Percentiles rank a stretch among this genome's conserved stretches.
These are phyloP conservation scores for Ustilago bromivora DNA, from an alignment of 1,284 basidiomycete genomes.

Conservation along the genomic window DNA sequence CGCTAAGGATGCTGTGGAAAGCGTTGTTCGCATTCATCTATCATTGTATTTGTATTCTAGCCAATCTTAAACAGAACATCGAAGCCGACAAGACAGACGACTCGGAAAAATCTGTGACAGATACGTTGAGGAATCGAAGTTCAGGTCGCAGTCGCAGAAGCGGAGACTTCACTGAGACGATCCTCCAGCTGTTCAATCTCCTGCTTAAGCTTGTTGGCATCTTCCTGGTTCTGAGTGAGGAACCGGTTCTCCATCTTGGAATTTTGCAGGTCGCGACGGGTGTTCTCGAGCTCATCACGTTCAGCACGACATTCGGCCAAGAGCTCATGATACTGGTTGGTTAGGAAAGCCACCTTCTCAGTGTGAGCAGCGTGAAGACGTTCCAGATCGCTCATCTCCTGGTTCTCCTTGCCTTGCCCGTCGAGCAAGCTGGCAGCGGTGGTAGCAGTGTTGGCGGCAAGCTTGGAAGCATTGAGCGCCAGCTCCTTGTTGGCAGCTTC, in stretches of 20 bases:
- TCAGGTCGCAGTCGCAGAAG: conserved; percentile 17
- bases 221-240: conserved; percentile 38
- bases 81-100: not conserved
- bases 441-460: conserved; percentile 29
- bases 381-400: conserved; percentile 48
- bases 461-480: conserved; percentile 33
- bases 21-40: conserved; percentile 43
- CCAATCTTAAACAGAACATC: conserved; percentile 7
- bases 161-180: conserved; percentile 12
- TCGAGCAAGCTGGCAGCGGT: conserved; percentile 33
- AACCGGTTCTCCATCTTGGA: conserved; percentile 48
- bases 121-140: not conserved
- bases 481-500: conserved; percentile 38
- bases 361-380: conserved; percentile 53
- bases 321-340: conserved; percentile 44
- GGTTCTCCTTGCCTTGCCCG: conserved; percentile 36
- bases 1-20: conserved; percentile 36
- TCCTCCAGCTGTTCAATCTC: conserved; percentile 43
- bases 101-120: not conserved
- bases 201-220: conserved; percentile 41
- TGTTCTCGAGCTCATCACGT: conserved; percentile 30
- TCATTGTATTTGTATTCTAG: conserved; percentile 43
- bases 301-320: conserved; percentile 25
- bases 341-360: conserved; percentile 39
- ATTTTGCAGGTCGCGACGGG: conserved; percentile 43